These are phyloP conservation scores for Leucosporidium creatinivorum DNA, from an alignment of 768 basidiomycete species.

Conservation along the genomic window DNA sequence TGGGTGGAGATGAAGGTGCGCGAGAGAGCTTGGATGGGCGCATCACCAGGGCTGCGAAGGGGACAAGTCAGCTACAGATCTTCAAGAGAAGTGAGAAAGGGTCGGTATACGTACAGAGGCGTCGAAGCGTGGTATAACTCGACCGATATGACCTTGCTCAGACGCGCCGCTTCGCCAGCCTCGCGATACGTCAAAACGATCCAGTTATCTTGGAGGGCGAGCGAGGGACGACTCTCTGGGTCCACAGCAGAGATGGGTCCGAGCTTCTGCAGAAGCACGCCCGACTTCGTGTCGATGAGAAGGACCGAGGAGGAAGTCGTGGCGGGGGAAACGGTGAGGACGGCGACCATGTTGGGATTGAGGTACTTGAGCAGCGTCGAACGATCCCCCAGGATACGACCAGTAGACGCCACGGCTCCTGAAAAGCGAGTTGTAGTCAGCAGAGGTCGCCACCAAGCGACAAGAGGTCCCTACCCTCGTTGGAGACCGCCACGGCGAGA, in stretches of 20 bases:
- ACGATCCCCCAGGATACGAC: conserved; percentile 77
- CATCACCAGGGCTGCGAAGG: too few species aligned
- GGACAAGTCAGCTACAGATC: neutral
- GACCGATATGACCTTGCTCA: neutral
- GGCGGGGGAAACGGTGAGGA: conserved; percentile 43
- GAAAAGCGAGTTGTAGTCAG: neutral
- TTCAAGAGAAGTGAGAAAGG: neutral
- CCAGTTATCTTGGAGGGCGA: neutral
- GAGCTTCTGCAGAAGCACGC: neutral
- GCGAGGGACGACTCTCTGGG: neutral
- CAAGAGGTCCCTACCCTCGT: neutral
- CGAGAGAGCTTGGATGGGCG: neutral
- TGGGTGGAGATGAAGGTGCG: conserved; percentile 61
- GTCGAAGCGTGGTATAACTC: neutral
- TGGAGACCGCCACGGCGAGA: neutral
- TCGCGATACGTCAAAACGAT: neutral
- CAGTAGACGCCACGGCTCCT: conserved; percentile 62
- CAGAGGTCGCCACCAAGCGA: neutral
- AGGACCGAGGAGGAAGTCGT: conserved; percentile 51
- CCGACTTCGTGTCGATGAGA: neutral
- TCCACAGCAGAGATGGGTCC: neutral
- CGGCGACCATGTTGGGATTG: conserved; percentile 66
- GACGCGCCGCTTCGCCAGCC: neutral
- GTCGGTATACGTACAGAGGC: neutral
- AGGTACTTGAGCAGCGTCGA: conserved; percentile 90